phyloP scores from a whole-genome alignment of 345 rosid species.

The Corymbia maculata region DNA sequence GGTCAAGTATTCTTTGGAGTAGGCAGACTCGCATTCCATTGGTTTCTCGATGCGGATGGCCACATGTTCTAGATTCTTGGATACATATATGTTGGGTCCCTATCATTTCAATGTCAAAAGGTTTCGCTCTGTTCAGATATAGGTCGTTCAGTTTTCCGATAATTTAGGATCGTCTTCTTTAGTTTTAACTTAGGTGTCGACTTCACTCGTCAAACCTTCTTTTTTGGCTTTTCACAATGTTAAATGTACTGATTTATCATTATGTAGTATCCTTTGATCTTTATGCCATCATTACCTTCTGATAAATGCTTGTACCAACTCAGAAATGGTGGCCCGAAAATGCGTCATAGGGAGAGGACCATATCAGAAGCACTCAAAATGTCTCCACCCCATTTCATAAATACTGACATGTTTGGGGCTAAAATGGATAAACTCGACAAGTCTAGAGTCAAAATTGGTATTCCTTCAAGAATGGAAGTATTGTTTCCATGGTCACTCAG shows the following conservation, averaged over 20 bases:
- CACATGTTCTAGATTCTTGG: neutral
- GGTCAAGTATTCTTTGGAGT: fast-evolving
- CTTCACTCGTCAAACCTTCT: neutral
- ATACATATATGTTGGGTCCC: neutral
- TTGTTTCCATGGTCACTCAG: neutral
- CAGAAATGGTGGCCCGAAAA: neutral
- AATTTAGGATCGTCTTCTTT: neutral
- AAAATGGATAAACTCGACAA: neutral
- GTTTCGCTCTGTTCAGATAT: fast-evolving
- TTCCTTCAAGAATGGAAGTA: neutral
- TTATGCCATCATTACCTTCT: neutral
- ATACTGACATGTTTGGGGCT: neutral
- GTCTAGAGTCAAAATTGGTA: neutral
- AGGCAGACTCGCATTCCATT: neutral
- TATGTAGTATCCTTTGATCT: neutral
- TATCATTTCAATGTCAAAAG: neutral
- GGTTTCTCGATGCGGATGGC: neutral
- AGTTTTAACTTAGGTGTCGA: neutral
- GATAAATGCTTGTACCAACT: neutral
- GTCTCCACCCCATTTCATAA: neutral
- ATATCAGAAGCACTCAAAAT: neutral
- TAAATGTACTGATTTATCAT: neutral
- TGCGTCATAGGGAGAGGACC: neutral
- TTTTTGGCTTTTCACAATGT: neutral
- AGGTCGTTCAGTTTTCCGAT: fast-evolving